These are phyloP conservation scores for Candida coquimbonensis DNA, from an alignment of 805 yeast genomes.

Conservation along the genomic window DNA sequence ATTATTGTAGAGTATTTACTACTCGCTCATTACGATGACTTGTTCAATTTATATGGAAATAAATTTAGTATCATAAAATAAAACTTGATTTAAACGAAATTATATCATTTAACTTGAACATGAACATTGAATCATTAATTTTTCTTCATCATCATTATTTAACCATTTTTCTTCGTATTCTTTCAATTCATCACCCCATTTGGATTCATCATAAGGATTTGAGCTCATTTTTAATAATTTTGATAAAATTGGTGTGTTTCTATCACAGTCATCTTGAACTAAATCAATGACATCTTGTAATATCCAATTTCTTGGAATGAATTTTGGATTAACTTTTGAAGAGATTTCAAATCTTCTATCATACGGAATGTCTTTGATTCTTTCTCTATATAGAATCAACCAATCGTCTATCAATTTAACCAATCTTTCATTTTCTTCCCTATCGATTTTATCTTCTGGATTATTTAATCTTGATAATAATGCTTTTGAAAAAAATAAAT, in stretches of 20 bases:
- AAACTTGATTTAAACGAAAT: too few relatives aligned
- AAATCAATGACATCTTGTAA: constrained; percentile 70
- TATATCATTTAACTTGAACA: constrained; percentile 40
- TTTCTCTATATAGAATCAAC: constrained; percentile 41
- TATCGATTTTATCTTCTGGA: constrained; percentile 25
- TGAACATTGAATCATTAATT: constrained; percentile 65
- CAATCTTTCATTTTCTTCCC: constrained; percentile 36
- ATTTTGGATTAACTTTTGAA: constrained; percentile 57
- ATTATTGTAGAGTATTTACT: too few relatives aligned
- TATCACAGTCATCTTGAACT: constrained; percentile 43
- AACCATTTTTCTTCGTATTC: constrained; percentile 54
- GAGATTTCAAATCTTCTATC: constrained; percentile 40
- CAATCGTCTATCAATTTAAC: constrained; percentile 38
- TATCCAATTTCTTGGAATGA: constrained; percentile 81
- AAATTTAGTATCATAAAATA: too few relatives aligned
- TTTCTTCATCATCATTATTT: constrained; percentile 41
- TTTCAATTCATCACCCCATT: constrained; percentile 63
- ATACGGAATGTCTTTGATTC: constrained; percentile 31
- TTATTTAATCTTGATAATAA: constrained; percentile 14
- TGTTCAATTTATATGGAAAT: too few relatives aligned
- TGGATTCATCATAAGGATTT: constrained; percentile 59
- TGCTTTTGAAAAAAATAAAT: constrained; percentile 23
- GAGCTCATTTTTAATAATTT: constrained; percentile 67
- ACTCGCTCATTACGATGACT: too few relatives aligned
- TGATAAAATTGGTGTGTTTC: constrained; percentile 43